Base-by-base conservation (phyloP, 2,329 filamentous ascomycete species). In the Xylaria sp. region DNA sequence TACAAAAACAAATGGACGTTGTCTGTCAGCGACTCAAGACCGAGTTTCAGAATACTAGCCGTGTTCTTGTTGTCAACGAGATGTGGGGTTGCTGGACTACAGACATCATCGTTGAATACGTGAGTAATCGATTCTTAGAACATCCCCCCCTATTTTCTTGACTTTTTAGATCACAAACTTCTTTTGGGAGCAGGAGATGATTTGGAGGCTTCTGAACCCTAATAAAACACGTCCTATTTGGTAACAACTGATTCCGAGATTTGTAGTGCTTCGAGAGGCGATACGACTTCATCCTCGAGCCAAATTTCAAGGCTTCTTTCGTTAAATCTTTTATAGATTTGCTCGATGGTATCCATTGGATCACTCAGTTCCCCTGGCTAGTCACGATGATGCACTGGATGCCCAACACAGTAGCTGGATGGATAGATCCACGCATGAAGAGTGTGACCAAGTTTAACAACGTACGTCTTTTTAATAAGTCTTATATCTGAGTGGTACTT, bases 281-380 rank as follows among this genome's bases (percentile, higher is more conserved):
- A 23, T 55, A 62, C 36, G 25, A 62, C 12, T 62, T 62, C 25
- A 55, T 62, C 12, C 25, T 15, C 10, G 28, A 62, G 25, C 23
- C 46, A 41, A 39, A 62, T 45, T 62, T 62, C 36, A 41, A 55
- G 34, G 18, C 48, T 45, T 15, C n/a, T 7, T 20, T 62, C 23
- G 36, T 45, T 1, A 5, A 34, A 20, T 43, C 59, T 0, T 7
- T 53, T 5, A 25, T 55, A 1, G 48, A 62, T 20, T 25, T 55
- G 3, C 43, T 62, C 4, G 59, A 62, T 2, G 34, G 18, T 12
- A 25, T 55, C 48, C 59, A 62, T 28, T 62, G 46, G 46, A 12
- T 45, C 6, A 62, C 59, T 8, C 59, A 62, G n/a, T 62, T 62
- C 5, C 46, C 48, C 15, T 43, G 46, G 46, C 25, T 62, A 3